Base-by-base conservation (phyloP, 352 stramenopile species). In the Pilasporangium apinafurcum region DNA sequence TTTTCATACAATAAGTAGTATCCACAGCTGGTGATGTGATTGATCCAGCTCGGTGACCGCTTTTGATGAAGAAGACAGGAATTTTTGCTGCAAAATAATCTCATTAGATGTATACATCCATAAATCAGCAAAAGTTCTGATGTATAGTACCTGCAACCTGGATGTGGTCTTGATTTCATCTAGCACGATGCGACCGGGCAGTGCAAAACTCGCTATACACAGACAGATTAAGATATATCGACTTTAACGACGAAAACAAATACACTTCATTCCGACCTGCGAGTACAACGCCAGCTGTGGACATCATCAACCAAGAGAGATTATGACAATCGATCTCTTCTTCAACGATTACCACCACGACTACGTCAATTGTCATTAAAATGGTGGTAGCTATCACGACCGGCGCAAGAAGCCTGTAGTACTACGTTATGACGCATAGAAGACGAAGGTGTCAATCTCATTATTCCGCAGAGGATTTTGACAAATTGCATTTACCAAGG, bases 251-350 rank as follows among this genome's bases (percentile, higher is more conserved):
- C 8, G 24, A 27, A 13, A 42, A 6, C 2, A 27, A 47, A 10
- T 29, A 18, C 14, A 30, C 5, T 3, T 16, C 6, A 20, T n/a
- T 17, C 31, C 5, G 25, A 83, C 76, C 69, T 44, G 76, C 72
- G 8, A 88, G 64, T n/a, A 83, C 56, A 36, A 76, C 61, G 5
- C 58, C 60, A 4, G 58, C 74, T 37, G 70, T 56, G 17, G 76
- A 88, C 70, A 83, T 86, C 39, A 76, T 48, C 34, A 86, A 62
- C 76, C 76, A 88, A 26, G 70, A 82, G 41, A 70, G 28, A 39
- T 81, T 70, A 29, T 83, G 76, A 46, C 76, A 88, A 48, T 88
- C 76, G 40, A 88, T 73, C 33, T 78, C 57, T 12, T 71, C 62
- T 0, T 65, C 48, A 16, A 67, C 30, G 8, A 84, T 59, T 31